Base-by-base conservation (phyloP, 2,329 filamentous ascomycete genomes). In the Botrytis fragariae region DNA sequence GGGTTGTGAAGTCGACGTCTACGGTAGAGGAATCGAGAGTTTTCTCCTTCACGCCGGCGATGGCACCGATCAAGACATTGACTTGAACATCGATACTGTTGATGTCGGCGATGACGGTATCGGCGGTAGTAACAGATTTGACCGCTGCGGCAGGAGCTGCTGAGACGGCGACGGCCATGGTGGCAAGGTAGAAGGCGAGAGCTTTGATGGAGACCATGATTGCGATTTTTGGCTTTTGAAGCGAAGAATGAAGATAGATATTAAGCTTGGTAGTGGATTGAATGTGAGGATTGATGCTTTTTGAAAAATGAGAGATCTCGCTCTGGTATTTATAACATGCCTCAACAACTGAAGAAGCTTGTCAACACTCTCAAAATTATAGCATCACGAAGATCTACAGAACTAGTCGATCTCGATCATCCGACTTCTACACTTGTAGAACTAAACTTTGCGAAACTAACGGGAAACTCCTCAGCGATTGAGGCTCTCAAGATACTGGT, bases 191-290 rank as follows among this genome's bases (percentile, higher is more conserved):
- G 48, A 42, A 42, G 48, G 37, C 29, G 32, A 69, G 65, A 10
- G 48, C 10, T 39, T 54, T 54, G 48, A 69, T 35, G 65, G 65
- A 69, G 35, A 67, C 32, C 63, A 67, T 67, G 22, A 32, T 29
- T 67, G 44, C 32, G 14, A 29, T n/a, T n/a, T 1, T 10, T 12
- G 35, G 1, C 10, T n/a, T 35, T 44, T n/a, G 32, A 54, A 67
- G 32, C 5, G 22, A 10, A 39, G 25, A n/a, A 42, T 42, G 22
- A 14, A 54, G 45, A 39, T 54, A 35, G 32, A n/a, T 67, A 20
- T 29, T 68, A 18, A 54, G 22, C 32, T 51, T 18, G 22, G 45
- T 67, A n/a, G 45, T 39, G 45, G 7, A 29, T 1, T 54, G 25
- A 9, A 12, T n/a, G 1, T 42, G 16, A 14, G 29, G n/a, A 9